Base-by-base conservation (phyloP, 129 eudicot species). In the Saussurea involucrata region DNA sequence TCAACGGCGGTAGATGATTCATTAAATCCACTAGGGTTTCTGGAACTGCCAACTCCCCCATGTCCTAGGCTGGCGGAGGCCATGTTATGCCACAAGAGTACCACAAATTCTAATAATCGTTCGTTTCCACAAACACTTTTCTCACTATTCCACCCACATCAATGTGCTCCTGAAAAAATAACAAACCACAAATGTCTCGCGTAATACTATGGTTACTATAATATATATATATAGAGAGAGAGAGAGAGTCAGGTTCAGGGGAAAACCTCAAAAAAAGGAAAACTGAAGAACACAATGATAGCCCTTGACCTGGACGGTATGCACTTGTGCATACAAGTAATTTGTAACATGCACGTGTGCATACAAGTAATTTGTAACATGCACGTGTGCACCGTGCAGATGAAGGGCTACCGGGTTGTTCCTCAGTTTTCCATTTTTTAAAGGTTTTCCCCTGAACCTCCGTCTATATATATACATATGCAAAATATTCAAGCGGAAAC, bases 31-130 rank as follows among this genome's bases (percentile, higher is more conserved):
- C 89, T 92, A 63, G 80, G 83, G 53, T 88, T 80, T 80, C 90
- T 91, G 40, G 98, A 91, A 88, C 96, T 88, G 37, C 98, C 96
- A 25, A 87, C 94, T 65, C 93, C 97, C 32, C 90, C 96, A 83
- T 89, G 95, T 65, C 97, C 94, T 69, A 86, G 63, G 77, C 94
- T 86, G 74, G 94, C 80, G 81, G 96, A 86, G 15, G 92, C 97
- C 98, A 94, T 93, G 58, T 72, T 77, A 68, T 69, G 46, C 61
- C 75, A 70, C 49, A 58, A 42, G 77, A 60, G 72, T 79, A 61
- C 72, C 84, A 67, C 32, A 69, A 34, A 34, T 71, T 63, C 86
- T 85, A 82, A 63, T 74, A 74, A 46, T 46, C 24, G 79, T 71
- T 80, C 71, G 82, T 34, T 53, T 65, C 75, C 76, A 77, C 49